Base-by-base conservation (phyloP, 148 eudicot species). In the Rhododendron vialii region DNA sequence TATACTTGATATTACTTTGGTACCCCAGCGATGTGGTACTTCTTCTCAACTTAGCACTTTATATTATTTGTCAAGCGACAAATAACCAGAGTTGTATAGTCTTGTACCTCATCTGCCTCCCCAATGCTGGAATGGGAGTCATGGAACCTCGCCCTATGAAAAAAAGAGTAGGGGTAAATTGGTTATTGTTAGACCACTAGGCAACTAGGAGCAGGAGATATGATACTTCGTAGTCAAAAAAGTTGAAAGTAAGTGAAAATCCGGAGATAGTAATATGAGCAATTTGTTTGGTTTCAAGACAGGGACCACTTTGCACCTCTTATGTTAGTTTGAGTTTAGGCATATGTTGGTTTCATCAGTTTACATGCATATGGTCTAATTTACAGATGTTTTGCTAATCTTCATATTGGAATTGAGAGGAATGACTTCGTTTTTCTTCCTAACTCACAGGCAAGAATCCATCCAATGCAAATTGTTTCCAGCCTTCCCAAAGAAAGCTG, bases 361-460 rank as follows among this genome's bases (percentile, higher is more conserved):
- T 81, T 30, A 14, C 36, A 30, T 71, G 38, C 76, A 71, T 71
- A 71, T 71, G 41, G 20, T 71, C 36, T 33, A 17, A 71, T 41
- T 71, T 63, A 13, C 75, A 69, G 15, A 69, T 69, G 15, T 69
- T 69, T 69, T 69, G 18, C 71, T 11, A 28, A 69, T 69, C 75
- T 69, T 69, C 36, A 4, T 6, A 28, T 69, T 69, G 35, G 36
- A 69, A 26, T n/a, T 69, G 17, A 28, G 36, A 69, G 75, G 30
- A 71, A 71, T 71, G 20, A 71, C 76, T 30, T 5, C 12, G 17
- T 67, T 67, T 67, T 67, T 71, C 30, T 71, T 14, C 81, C 75
- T 26, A 24, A 81, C 87, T 74, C 63, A 71, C 92, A 97, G 98
- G 98, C 99, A 82, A 94, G 90, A 88, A 94, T 95, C 74, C 99